Evolutionary conservation across 2,329 filamentous ascomycete genomes (phyloP).

Genomic region (Penicillium palitans): DNA sequence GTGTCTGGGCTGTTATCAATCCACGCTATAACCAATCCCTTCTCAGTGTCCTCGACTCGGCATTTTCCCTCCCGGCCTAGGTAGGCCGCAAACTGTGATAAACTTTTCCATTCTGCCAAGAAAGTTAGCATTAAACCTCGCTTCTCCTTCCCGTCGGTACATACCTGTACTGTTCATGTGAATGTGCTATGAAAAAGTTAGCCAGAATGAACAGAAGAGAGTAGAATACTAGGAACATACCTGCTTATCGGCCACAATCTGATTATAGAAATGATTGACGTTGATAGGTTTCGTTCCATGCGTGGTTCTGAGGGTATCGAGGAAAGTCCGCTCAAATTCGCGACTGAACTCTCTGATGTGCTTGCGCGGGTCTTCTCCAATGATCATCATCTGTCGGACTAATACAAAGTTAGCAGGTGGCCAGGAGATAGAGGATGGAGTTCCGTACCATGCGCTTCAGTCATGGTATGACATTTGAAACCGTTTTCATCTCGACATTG

Average conservation of each 20-base stretch:
- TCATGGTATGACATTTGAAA: constrained; percentile 74
- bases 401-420: not conserved
- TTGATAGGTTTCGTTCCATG: constrained; percentile 90
- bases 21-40: constrained; percentile 82
- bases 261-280: constrained; percentile 92
- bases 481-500: constrained; percentile 73
- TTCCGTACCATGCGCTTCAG: not conserved
- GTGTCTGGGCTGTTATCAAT: constrained; percentile 90
- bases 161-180: constrained; percentile 82
- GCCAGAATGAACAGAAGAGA: not conserved
- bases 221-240: not conserved
- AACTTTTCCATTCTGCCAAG: constrained; percentile 66
- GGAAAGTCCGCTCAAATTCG: constrained; percentile 78
- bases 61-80: constrained; percentile 85
- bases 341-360: constrained; percentile 78
- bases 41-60: constrained; percentile 83
- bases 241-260: constrained; percentile 71
- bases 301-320: constrained; percentile 72
- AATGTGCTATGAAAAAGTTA: constrained; percentile 57
- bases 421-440: too few relatives aligned
- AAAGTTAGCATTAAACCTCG: not conserved
- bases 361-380: constrained; percentile 84
- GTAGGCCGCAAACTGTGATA: constrained; percentile 88
- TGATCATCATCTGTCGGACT: constrained; percentile 81
- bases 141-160: not conserved